These are phyloP conservation scores for Diaporthe vaccinii DNA, from an alignment of 2,329 filamentous ascomycete species.

Conservation along the genomic window DNA sequence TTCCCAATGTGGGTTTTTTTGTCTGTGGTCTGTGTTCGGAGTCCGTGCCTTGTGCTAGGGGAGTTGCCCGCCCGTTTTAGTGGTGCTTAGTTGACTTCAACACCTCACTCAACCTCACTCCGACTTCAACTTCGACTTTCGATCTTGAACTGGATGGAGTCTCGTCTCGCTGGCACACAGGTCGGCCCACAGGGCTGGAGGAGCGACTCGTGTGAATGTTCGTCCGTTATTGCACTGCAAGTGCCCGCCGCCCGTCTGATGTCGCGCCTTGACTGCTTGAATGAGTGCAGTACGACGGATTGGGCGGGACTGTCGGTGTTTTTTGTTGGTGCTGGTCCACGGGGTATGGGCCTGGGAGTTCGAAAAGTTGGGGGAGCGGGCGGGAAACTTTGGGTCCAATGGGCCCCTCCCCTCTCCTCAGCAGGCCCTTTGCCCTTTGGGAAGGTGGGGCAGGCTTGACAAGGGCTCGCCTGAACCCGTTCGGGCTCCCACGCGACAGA, in stretches of 20 bases:
- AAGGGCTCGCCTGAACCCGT: constrained; percentile 14
- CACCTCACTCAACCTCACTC: not conserved
- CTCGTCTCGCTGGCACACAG: not conserved
- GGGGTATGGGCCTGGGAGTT: constrained; percentile 14
- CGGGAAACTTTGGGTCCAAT: constrained; percentile 27
- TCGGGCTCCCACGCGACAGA: constrained; percentile 17
- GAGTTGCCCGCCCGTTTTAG: constrained; percentile 9
- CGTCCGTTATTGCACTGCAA: constrained; percentile 2
- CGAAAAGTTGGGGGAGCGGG: constrained; percentile 27
- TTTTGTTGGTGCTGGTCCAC: constrained; percentile 19
- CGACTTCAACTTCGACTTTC: not conserved
- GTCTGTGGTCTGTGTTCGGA: constrained; percentile 4
- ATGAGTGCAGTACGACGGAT: not conserved
- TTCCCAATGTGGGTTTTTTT: constrained; percentile 12
- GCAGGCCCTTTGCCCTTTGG: constrained; percentile 13
- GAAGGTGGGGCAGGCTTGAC: constrained; percentile 27
- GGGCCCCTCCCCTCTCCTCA: constrained; percentile 8
- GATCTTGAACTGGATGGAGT: not conserved
- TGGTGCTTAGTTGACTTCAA: not conserved
- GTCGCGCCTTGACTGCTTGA: not conserved
- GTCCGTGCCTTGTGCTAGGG: constrained; percentile 1
- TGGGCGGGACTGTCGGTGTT: constrained; percentile 21
- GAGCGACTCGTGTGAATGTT: not conserved
- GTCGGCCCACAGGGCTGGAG: not conserved
- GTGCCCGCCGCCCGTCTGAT: constrained; percentile 14